phyloP scores from a whole-genome alignment of 495 filamentous ascomycete genomes.

The Tuber magnatum region DNA sequence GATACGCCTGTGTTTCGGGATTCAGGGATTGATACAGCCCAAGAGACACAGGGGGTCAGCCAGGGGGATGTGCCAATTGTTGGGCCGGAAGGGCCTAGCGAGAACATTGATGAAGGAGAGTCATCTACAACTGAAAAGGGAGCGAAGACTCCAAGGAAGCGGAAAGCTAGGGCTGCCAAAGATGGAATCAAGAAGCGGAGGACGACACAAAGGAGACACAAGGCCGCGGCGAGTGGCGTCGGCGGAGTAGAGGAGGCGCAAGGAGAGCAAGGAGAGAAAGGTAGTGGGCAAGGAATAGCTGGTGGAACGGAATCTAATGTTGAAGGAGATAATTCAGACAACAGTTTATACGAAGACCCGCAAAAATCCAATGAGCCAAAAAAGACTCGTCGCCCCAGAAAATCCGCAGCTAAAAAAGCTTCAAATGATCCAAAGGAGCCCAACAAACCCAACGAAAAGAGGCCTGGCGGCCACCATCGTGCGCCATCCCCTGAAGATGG shows the following conservation, averaged over 20 bases:
- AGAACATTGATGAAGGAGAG: neutral
- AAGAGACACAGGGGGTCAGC: neutral
- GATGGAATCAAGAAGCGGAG: slow-evolving; percentile 5
- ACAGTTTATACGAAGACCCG: slow-evolving; percentile 31
- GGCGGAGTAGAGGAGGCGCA: slow-evolving; percentile 14
- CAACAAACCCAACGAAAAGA: slow-evolving; percentile 21
- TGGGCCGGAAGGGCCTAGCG: neutral
- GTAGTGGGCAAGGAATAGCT: slow-evolving; percentile 37
- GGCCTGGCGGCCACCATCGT: slow-evolving; percentile 44
- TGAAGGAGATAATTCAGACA: slow-evolving; percentile 27
- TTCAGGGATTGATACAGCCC: neutral
- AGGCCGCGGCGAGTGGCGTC: slow-evolving; percentile 25
- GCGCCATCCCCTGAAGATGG: slow-evolving; percentile 69
- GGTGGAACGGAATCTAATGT: slow-evolving; percentile 16
- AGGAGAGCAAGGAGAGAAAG: slow-evolving; percentile 36
- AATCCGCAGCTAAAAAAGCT: slow-evolving; percentile 21
- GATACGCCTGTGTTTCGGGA: neutral
- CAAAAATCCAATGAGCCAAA: slow-evolving; percentile 36
- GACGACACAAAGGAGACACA: slow-evolving; percentile 9
- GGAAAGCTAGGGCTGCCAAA: neutral
- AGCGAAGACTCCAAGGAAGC: neutral
- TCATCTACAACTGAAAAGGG: neutral
- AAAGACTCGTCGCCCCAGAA: slow-evolving; percentile 32
- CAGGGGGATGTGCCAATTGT: neutral
- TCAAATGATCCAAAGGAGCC: slow-evolving; percentile 26